A percentile compares a stretch with the other conserved stretches of the same genome.
These are phyloP conservation scores for Seiridium unicorne DNA, from an alignment of 2,329 filamentous ascomycete genomes.

Conservation along the genomic window DNA sequence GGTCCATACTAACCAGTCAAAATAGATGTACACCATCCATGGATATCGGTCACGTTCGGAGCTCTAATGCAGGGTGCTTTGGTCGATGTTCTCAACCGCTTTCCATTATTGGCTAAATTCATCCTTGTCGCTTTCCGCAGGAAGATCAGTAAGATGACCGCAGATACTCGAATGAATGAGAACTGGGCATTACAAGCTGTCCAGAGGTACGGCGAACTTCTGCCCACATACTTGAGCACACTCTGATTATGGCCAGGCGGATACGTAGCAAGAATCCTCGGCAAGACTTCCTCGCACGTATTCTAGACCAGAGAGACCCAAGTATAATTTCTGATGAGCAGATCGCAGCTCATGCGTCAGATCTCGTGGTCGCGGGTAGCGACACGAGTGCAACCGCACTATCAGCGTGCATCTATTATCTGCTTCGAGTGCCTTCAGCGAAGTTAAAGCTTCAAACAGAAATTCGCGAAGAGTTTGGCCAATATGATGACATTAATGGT, in stretches of 20 bases:
- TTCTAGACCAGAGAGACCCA: slow-evolving; percentile 17
- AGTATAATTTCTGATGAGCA: slow-evolving; percentile 18
- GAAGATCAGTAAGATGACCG: slow-evolving; percentile 12
- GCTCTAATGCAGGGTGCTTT: slow-evolving; percentile 16
- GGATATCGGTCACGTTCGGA: slow-evolving; percentile 17
- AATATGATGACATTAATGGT: slow-evolving; percentile 17
- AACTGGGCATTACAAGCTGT: slow-evolving; percentile 15
- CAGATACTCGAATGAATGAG: slow-evolving; percentile 15
- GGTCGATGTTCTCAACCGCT: slow-evolving; percentile 19
- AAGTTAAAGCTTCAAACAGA: slow-evolving; percentile 19
- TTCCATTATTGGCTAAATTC: slow-evolving; percentile 15
- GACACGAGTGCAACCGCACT: slow-evolving; percentile 46
- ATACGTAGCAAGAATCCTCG: slow-evolving; percentile 11
- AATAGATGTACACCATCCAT: slow-evolving; percentile 18
- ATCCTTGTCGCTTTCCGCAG: slow-evolving; percentile 9
- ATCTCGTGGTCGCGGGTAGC: slow-evolving; percentile 30
- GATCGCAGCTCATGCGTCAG: slow-evolving; percentile 23
- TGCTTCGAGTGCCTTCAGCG: slow-evolving; percentile 18
- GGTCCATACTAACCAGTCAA: not conserved
- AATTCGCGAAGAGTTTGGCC: slow-evolving; percentile 17
- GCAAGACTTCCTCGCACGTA: slow-evolving; percentile 21
- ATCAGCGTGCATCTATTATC: slow-evolving; percentile 23
- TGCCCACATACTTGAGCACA: not conserved
- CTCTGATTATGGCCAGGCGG: slow-evolving; percentile 10
- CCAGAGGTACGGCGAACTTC: slow-evolving; percentile 9